Evolutionary conservation across 805 yeast species (phyloP), one percentile per base, ranked within the genome.

Genomic region (Torulaspora franciscae): DNA sequence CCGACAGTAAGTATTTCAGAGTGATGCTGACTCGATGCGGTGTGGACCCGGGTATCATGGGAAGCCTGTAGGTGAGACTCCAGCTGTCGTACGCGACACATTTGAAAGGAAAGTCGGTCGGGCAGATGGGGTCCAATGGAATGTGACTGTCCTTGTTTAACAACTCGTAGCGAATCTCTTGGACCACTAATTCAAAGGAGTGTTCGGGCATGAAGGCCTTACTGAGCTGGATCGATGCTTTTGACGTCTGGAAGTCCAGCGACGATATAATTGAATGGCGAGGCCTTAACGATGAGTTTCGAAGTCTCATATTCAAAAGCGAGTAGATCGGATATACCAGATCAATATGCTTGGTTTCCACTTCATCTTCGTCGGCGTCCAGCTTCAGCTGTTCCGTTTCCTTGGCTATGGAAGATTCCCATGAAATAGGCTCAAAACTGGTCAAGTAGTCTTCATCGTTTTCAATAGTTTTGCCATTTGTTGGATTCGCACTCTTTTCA

Each of bases 211-310:
- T 30, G 40, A 39, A 51, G 28, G 37, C 45, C 6, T 52, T 50
- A 27, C 43, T 43, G 33, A 59, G 40, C 45, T 54, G 56, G 10
- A 45, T 26, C 9, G 56, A 48, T 27, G 61, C 54, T 37, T 57
- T 59, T 3, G 65, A 59, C 3, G 59, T 52, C 45, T 64, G 68
- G 36, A 64, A 52, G 42, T 64, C 68, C 27, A 64, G 46, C 5
- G 67, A 63, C 3, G 67, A 61, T 22, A 59, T 40, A 23, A 62
- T 56, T 39, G 50, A 49, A 27, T 50, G 46, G 28, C 56, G 51
- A 6, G 51, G 40, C 27, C 43, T 55, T 23, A 57, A 38, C 10
- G 52, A 38, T 8, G 57, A 48, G 43, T 63, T 64, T 42, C 66
- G 51, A 17, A 64, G 46, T 48, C 67, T 54, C 56, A 63, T 61